Evolutionary conservation across 2,329 filamentous ascomycete genomes (phyloP).

Genomic region (Diaporthe vaccinii): DNA sequence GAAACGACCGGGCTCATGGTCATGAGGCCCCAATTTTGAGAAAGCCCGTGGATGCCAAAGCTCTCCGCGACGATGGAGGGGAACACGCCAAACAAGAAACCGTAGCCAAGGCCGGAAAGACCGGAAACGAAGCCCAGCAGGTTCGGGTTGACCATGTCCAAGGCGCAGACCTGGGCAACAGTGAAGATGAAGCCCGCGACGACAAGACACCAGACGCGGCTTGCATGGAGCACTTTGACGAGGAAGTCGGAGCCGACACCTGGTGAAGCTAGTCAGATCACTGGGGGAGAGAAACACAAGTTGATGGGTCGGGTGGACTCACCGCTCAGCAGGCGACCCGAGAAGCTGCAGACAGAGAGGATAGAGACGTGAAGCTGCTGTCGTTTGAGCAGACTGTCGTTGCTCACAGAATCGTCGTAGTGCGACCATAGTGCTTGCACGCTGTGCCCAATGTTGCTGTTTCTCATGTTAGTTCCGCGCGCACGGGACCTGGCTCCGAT

Average conservation of each 20-base stretch:
- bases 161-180: conserved; percentile 81
- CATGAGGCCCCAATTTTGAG: conserved; percentile 97
- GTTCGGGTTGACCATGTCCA: conserved; percentile 82
- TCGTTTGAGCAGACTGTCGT: conserved; percentile 81
- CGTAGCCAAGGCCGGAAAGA: conserved; percentile 90
- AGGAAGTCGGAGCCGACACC: conserved; percentile 93
- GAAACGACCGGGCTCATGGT: conserved; percentile 89
- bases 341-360: conserved; percentile 89
- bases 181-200: conserved; percentile 83
- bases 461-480: conserved; percentile 26
- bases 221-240: conserved; percentile 83
- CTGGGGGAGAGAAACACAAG: not conserved
- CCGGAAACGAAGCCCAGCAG: conserved; percentile 83
- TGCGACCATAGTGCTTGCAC: conserved; percentile 89
- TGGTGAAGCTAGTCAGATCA: conserved; percentile 49
- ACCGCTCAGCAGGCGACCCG: conserved; percentile 84
- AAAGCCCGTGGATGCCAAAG: conserved; percentile 90
- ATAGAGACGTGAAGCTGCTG: conserved; percentile 96
- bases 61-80: conserved; percentile 90
- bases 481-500: not conserved
- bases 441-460: conserved; percentile 93
- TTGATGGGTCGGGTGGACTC: conserved; percentile 48
- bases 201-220: conserved; percentile 92
- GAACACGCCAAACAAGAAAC: conserved; percentile 93
- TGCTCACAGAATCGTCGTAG: conserved; percentile 79